phyloP scores from a whole-genome alignment of 2,329 filamentous ascomycete species.

The Rhinocladiella mackenziei region DNA sequence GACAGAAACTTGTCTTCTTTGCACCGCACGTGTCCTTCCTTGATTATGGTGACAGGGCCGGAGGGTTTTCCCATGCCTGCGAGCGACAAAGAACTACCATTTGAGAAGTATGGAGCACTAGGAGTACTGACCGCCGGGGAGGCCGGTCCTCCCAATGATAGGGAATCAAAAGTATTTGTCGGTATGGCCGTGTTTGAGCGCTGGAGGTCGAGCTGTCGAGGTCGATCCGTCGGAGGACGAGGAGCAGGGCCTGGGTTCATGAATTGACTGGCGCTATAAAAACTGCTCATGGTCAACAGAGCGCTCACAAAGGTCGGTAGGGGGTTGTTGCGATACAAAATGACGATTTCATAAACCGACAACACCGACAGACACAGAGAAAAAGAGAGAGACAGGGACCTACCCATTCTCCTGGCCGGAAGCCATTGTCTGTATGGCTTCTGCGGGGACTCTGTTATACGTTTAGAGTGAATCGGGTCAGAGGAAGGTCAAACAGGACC shows the following conservation, averaged over 20 bases:
- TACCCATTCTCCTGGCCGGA: constrained; percentile 22
- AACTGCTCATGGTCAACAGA: constrained; percentile 38
- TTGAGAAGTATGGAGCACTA: constrained; percentile 59
- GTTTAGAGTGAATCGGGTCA: constrained; percentile 7
- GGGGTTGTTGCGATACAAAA: not conserved
- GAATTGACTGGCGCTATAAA: constrained; percentile 66
- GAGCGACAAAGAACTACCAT: constrained; percentile 69
- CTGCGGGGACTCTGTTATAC: constrained; percentile 10
- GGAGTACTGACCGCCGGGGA: constrained; percentile 63
- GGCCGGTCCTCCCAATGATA: constrained; percentile 62
- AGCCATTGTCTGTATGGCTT: constrained; percentile 17
- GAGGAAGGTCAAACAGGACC: constrained; percentile 14
- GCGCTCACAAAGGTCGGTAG: not conserved
- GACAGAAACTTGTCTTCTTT: constrained; percentile 79
- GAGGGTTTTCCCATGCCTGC: constrained; percentile 54
- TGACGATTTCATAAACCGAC: not conserved
- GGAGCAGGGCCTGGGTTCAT: constrained; percentile 97
- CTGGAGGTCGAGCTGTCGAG: constrained; percentile 69
- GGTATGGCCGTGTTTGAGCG: constrained; percentile 67
- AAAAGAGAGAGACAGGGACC: no score
- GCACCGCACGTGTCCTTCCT: constrained; percentile 53
- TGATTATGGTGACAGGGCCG: constrained; percentile 69
- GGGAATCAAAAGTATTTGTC: constrained; percentile 66
- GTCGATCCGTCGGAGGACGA: constrained; percentile 77
- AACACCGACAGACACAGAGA: not conserved